Conservation (phyloP, 2,329 filamentous ascomycete species). For the Colletotrichum sidae region DNA sequence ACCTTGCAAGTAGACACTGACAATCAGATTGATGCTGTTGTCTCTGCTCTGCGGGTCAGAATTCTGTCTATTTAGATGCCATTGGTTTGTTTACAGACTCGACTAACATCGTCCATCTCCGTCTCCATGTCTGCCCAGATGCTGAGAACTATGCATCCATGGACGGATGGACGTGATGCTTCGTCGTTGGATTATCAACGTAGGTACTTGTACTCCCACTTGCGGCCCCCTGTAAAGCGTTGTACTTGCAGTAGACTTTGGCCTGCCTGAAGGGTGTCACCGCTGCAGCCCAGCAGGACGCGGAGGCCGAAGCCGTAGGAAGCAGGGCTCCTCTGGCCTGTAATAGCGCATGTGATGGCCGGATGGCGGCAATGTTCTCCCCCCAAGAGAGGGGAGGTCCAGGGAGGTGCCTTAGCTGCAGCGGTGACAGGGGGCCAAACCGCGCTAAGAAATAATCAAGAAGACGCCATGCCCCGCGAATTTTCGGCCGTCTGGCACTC, state of each 20-base stretch:
- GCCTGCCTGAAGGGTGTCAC: slow-evolving; percentile 22
- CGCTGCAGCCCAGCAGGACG: slow-evolving; percentile 13
- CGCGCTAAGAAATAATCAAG: slow-evolving; percentile 40
- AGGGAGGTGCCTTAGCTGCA: slow-evolving; percentile 26
- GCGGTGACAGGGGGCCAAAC: slow-evolving; percentile 22
- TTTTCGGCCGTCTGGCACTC: slow-evolving; percentile 29
- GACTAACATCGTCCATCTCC: too few relatives aligned
- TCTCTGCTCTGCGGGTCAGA: background rate
- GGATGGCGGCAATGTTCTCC: slow-evolving; percentile 34
- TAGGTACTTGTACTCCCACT: too few relatives aligned
- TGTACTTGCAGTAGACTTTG: too few relatives aligned
- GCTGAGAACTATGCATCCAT: too few relatives aligned
- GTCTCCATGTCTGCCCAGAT: too few relatives aligned
- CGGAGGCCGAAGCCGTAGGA: slow-evolving; percentile 24
- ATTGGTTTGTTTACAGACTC: background rate
- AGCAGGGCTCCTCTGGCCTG: slow-evolving; percentile 30
- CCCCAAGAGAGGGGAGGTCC: slow-evolving; percentile 18
- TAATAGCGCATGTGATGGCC: slow-evolving; percentile 41
- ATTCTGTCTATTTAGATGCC: background rate
- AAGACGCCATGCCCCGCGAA: slow-evolving; percentile 39
- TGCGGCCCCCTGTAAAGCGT: slow-evolving; percentile 3
- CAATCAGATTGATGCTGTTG: too few relatives aligned
- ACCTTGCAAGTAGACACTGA: background rate
- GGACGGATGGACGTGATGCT: too few relatives aligned
- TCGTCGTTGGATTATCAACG: too few relatives aligned